These are phyloP conservation scores for Thelonectria discophora DNA, from an alignment of 2,329 filamentous ascomycete genomes.

Conservation along the genomic window DNA sequence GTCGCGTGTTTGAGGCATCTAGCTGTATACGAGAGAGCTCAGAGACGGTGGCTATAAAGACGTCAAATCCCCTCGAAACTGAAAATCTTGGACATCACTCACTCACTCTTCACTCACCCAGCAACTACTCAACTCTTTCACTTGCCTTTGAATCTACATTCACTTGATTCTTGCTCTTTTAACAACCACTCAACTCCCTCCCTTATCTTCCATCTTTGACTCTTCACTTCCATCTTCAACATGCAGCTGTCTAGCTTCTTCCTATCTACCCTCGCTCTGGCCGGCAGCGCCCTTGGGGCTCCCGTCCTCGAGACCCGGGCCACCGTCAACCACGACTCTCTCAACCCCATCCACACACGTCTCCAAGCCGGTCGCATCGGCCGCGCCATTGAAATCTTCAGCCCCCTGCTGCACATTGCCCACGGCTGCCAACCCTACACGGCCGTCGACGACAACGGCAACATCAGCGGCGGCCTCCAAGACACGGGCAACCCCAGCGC, in stretches of 20 bases:
- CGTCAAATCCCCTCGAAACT: neutral
- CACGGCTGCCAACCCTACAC: constrained; percentile 71
- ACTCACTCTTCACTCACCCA: no score
- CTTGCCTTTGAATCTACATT: neutral
- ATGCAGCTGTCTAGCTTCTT: neutral
- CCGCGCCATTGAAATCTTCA: constrained; percentile 42
- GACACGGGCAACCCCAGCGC: constrained; percentile 42
- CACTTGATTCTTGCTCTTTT: no score
- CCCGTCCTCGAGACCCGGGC: constrained; percentile 22
- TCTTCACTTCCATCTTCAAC: neutral
- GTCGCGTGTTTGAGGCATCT: neutral
- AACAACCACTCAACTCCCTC: neutral
- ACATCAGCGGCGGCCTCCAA: constrained; percentile 56
- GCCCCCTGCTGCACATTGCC: constrained; percentile 52
- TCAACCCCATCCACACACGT: constrained; percentile 39
- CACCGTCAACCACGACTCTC: constrained; percentile 39
- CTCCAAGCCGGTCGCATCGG: constrained; percentile 39
- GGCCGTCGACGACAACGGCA: constrained; percentile 63
- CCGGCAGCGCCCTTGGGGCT: neutral
- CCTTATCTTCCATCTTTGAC: neutral
- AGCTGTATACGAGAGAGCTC: neutral
- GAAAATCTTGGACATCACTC: neutral
- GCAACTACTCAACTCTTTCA: neutral
- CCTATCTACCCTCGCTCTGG: neutral
- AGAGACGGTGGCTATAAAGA: neutral